Evolutionary conservation across 139 green algal genomes (phyloP).

Genomic region (Chlorella sorokiniana): DNA sequence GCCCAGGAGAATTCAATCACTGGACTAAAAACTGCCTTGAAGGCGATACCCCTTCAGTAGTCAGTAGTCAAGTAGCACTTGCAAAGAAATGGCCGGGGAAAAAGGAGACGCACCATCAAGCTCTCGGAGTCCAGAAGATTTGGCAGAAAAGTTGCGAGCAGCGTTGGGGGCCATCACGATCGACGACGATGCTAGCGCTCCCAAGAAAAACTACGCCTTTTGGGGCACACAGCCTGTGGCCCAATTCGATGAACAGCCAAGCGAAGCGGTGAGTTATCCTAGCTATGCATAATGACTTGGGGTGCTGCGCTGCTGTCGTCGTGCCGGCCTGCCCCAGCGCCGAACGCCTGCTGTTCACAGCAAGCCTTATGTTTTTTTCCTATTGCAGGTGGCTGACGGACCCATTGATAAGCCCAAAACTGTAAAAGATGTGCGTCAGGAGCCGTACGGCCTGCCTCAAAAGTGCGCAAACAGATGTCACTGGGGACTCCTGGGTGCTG

Average conservation of each 20-base stretch:
- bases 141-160: constrained; percentile 30
- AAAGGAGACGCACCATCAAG: not conserved
- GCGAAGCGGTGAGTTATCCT: constrained; percentile 11
- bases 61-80: not conserved
- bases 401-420: constrained; percentile 87
- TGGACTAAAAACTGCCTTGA: no score
- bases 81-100: not conserved
- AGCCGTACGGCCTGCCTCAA: constrained; percentile 84
- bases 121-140: not conserved
- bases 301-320: not conserved
- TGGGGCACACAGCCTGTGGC: constrained; percentile 95
- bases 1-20: no score
- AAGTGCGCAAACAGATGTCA: constrained; percentile 37
- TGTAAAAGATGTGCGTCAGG: constrained; percentile 75
- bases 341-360: not conserved
- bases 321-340: not conserved
- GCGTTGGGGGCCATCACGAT: constrained; percentile 41
- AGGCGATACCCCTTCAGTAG: no score
- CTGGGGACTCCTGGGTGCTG: not conserved
- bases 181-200: not conserved
- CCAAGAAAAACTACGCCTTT: constrained; percentile 75
- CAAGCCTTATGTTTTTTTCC: not conserved
- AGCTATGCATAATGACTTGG: not conserved
- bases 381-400: constrained; percentile 59
- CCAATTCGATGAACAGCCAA: constrained; percentile 77